Evolutionary conservation across 2,329 filamentous ascomycete genomes (phyloP), one percentile per base, ranked within the genome.

Genomic region (Chaetomiaceae sp.): DNA sequence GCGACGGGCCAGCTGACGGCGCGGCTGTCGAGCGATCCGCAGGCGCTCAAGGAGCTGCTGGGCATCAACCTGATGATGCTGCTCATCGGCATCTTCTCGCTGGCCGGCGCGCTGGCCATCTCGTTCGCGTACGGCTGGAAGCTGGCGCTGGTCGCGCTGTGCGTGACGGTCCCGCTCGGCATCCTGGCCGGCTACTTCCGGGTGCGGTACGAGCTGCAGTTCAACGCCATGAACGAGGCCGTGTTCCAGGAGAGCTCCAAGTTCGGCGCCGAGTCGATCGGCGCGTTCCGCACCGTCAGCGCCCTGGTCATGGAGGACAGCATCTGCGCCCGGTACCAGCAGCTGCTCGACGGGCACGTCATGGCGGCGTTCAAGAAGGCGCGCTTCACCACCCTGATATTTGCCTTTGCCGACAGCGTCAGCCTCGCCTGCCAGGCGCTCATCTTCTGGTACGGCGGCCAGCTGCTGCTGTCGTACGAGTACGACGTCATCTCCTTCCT

Each of bases 81-180:
- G 2, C 75, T 75, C 55, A 80, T 84, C 19, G 82, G 84, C 8
- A 64, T 86, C 20, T 85, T 89, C 64, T 85, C 81, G 45, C 69
- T 91, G 3, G 62, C 82, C 8, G 87, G 86, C 0, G 82, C 80
- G 7, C 69, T 89, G 14, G 72, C 78, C 39, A 85, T 91, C 47
- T 77, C 85, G 1, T 90, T 89, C 62, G 73, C 78, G 4, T 89
- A 86, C 65, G 85, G 85, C 1, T 91, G 88, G 88, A 91, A 90
- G 66, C 74, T 92, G 8, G 82, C 84, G 0, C 70, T 90, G 0
- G 83, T 91, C 0, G 78, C 81, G 0, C 71, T 83, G 8, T 86
- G 82, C 60, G 81, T 87, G 8, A 78, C 79, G 6, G 67, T 80
- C 50, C 80, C 80, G 0, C 64, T 82, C 20, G 71, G 75, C 40